These are phyloP conservation scores for Microsporum ferrugineum DNA, from an alignment of 2,329 filamentous ascomycete species.

Conservation along the genomic window DNA sequence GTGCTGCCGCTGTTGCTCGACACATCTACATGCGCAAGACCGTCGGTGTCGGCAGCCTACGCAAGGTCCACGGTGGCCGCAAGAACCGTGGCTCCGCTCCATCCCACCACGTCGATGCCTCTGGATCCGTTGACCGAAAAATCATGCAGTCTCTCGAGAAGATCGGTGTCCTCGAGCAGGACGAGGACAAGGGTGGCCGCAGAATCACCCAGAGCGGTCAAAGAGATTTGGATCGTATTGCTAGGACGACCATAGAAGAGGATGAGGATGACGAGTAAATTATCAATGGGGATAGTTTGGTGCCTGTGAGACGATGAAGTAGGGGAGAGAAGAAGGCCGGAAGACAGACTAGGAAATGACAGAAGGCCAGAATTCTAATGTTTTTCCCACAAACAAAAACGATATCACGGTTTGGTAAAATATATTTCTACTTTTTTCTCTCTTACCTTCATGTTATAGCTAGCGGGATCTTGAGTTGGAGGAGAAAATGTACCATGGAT, in stretches of 20 bases:
- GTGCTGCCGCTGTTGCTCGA: constrained; percentile 87
- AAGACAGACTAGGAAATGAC: background rate
- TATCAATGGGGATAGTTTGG: background rate
- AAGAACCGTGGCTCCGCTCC: constrained; percentile 94
- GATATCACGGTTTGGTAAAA: constrained; percentile 3
- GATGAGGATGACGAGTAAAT: constrained; percentile 30
- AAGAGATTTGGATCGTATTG: constrained; percentile 96
- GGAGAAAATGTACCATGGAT: background rate
- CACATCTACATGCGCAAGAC: constrained; percentile 99
- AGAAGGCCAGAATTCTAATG: background rate
- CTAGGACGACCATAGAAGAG: constrained; percentile 54
- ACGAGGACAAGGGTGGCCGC: constrained; percentile 97
- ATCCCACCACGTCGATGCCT: constrained; percentile 90
- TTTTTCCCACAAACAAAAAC: constrained; percentile 3
- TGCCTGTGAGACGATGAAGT: background rate
- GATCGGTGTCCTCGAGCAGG: constrained; percentile 94
- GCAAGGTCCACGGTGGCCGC: constrained; percentile 88
- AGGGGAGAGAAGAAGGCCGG: background rate
- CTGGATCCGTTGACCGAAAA: constrained; percentile 93
- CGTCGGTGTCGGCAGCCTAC: constrained; percentile 92
- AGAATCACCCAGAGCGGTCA: constrained; percentile 96
- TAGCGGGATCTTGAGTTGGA: background rate
- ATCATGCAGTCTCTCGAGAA: constrained; percentile 96
- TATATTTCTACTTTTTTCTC: background rate
- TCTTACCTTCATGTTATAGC: background rate